Conservation (phyloP, 176 grass and related monocot genomes). For the Triticum dicoccoides region DNA sequence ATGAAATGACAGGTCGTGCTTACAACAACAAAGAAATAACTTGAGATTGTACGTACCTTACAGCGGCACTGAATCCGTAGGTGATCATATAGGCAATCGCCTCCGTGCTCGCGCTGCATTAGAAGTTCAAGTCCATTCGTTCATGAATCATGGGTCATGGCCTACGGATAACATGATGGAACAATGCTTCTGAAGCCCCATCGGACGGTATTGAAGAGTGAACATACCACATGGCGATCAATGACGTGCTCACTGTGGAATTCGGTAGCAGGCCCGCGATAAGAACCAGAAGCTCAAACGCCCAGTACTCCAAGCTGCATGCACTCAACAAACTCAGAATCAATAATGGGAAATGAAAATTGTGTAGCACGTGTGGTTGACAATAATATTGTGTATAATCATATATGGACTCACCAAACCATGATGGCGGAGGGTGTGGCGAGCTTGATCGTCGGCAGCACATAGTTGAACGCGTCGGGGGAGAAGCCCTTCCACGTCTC, state of each 20-base stretch:
- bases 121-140: neutral
- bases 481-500: conserved; percentile 76
- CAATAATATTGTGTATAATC: neutral
- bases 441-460: conserved; percentile 68
- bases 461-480: conserved; percentile 49
- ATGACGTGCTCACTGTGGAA: conserved; percentile 76
- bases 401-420: conserved; percentile 66
- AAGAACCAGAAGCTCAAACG: conserved; percentile 82
- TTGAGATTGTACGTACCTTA: conserved; percentile 38
- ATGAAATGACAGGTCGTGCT: no score
- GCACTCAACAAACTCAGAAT: neutral
- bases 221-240: conserved; percentile 91
- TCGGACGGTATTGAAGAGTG: neutral
- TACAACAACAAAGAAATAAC: neutral
- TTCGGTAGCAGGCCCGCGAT: conserved; percentile 77
- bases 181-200: neutral
- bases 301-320: conserved; percentile 84
- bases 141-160: no score
- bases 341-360: neutral
- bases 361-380: neutral
- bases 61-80: conserved; percentile 79
- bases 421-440: conserved; percentile 81
- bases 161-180: neutral
- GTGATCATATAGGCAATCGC: conserved; percentile 77
- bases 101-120: conserved; percentile 67